These are phyloP conservation scores for Populus ilicifolia DNA, from an alignment of 345 rosid genomes.

Conservation along the genomic window DNA sequence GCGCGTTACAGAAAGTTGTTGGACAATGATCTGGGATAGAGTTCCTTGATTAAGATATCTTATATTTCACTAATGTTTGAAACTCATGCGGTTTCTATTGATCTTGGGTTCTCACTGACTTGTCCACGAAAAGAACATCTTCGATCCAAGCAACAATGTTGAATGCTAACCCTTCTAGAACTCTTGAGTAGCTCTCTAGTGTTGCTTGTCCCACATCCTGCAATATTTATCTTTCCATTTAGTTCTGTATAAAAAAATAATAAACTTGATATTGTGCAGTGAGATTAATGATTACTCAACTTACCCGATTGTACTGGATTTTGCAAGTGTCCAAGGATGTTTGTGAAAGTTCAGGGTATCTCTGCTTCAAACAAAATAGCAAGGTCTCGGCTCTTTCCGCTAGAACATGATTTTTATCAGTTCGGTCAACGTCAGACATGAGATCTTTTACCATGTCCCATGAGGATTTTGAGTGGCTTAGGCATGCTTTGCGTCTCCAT, in stretches of 20 bases:
- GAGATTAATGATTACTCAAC: constrained; percentile 1
- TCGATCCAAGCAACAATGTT: constrained; percentile 86
- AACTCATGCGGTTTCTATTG: constrained; percentile 12
- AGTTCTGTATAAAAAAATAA: neutral
- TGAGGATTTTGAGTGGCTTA: constrained; percentile 66
- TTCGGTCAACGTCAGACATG: constrained; percentile 54
- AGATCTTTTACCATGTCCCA: constrained; percentile 85
- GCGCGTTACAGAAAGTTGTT: constrained; percentile 7
- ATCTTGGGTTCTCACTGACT: constrained; percentile 45
- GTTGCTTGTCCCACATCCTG: constrained; percentile 93
- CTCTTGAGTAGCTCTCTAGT: constrained; percentile 88
- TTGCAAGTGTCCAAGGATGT: constrained; percentile 90
- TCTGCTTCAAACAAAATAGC: constrained; percentile 75
- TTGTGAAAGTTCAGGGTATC: constrained; percentile 85
- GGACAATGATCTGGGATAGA: neutral
- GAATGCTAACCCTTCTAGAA: constrained; percentile 85
- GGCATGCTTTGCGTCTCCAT: constrained; percentile 86
- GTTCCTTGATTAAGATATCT: constrained; percentile 8
- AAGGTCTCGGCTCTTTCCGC: constrained; percentile 83
- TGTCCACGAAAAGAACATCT: constrained; percentile 67
- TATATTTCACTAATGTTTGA: neutral
- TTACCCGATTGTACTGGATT: constrained; percentile 76
- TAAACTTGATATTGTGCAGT: neutral
- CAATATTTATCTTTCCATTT: constrained; percentile 3
- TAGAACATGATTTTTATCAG: constrained; percentile 68